phyloP scores from a whole-genome alignment of 1,284 basidiomycete genomes.

The Rhodotorula glutinis region DNA sequence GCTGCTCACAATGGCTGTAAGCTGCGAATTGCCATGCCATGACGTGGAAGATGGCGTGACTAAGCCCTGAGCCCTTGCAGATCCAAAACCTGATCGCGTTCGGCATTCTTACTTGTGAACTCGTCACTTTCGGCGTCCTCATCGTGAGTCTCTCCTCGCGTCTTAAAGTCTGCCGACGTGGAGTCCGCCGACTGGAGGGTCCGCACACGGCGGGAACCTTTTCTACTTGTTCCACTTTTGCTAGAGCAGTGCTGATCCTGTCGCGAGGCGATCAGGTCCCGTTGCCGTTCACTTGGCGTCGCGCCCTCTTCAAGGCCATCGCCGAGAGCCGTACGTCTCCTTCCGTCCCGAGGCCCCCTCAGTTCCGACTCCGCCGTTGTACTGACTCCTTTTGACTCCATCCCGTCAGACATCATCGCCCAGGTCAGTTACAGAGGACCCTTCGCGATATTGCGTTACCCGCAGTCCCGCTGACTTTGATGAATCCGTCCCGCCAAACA shows the following conservation, averaged over 20 bases:
- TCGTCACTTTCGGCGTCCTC: slow-evolving; percentile 26
- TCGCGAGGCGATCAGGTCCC: too few relatives aligned
- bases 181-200: too few relatives aligned
- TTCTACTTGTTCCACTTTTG: too few relatives aligned
- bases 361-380: too few relatives aligned
- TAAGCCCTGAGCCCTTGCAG: neutral
- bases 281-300: slow-evolving; percentile 48
- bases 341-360: too few relatives aligned
- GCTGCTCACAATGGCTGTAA: neutral
- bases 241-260: too few relatives aligned
- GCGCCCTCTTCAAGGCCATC: slow-evolving; percentile 50
- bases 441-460: too few relatives aligned
- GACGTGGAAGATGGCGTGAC: neutral
- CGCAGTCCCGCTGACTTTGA: too few relatives aligned
- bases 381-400: neutral
- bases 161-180: too few relatives aligned
- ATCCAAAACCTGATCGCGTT: slow-evolving; percentile 33
- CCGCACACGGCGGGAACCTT: too few relatives aligned
- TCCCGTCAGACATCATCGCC: slow-evolving; percentile 41
- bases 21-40: neutral
- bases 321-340: slow-evolving; percentile 42
- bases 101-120: slow-evolving; percentile 27
- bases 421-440: slow-evolving; percentile 41
- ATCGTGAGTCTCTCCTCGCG: slow-evolving; percentile 26
- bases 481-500: neutral